Evolutionary conservation across 1,139 yeast genomes (phyloP).

Genomic region (Blastobotrys raffinosifermentans): DNA sequence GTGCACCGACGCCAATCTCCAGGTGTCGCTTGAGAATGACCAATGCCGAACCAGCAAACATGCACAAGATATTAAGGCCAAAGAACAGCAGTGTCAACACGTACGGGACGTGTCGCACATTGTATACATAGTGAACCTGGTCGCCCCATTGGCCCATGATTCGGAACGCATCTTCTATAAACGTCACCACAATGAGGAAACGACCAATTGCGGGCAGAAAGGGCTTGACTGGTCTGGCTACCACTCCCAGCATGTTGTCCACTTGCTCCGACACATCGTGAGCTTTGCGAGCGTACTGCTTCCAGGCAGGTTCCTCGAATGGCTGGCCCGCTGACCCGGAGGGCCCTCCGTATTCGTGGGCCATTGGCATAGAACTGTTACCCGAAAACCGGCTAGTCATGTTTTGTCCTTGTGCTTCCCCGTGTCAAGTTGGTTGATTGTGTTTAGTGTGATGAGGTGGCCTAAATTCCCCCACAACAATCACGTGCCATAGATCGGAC

Average conservation of each 20-base stretch:
- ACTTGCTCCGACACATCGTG: conserved; percentile 26
- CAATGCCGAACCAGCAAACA: conserved; percentile 68
- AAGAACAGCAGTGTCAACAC: conserved; percentile 72
- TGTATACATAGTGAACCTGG: conserved; percentile 79
- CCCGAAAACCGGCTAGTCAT: too few species aligned
- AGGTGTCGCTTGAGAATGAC: conserved; percentile 68
- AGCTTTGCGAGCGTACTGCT: conserved; percentile 5
- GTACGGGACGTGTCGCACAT: conserved; percentile 73
- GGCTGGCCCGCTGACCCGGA: background rate
- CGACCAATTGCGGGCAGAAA: conserved; percentile 75
- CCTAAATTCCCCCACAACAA: too few species aligned
- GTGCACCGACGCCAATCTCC: conserved; percentile 64
- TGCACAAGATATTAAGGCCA: conserved; percentile 55
- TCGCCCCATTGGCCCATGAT: conserved; percentile 86
- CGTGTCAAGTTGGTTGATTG: too few species aligned
- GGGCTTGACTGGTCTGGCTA: conserved; percentile 38
- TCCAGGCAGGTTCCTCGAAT: background rate
- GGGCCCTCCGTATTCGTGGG: conserved; percentile 5
- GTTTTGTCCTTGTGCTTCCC: too few species aligned
- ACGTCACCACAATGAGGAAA: conserved; percentile 87
- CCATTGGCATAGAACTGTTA: conserved; percentile 14
- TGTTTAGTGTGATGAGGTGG: too few species aligned
- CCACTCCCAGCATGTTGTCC: conserved; percentile 31
- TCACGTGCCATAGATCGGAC: too few species aligned
- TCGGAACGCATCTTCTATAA: conserved; percentile 83